Conservation (phyloP, 2,329 filamentous ascomycete species). For the Penicillium sp. region DNA sequence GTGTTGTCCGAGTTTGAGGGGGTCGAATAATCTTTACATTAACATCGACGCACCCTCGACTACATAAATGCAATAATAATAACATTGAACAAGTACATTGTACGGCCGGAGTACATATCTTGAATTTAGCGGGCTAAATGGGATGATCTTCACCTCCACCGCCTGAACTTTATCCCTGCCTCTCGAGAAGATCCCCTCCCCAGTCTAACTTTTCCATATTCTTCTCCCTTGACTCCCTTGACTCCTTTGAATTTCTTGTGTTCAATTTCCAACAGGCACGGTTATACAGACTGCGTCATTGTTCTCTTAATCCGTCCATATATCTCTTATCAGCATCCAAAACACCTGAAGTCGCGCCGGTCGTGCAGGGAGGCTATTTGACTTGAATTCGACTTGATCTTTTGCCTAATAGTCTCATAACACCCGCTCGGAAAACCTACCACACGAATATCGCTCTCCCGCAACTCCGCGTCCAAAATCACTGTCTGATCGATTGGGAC, state of each 20-base stretch:
- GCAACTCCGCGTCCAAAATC: background rate
- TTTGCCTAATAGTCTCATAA: background rate
- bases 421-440: background rate
- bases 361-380: conserved; percentile 19
- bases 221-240: background rate
- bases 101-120: background rate
- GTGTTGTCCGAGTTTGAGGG: background rate
- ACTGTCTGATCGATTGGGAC: background rate
- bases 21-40: background rate
- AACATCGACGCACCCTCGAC: background rate
- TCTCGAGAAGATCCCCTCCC: conserved; percentile 12
- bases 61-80: background rate
- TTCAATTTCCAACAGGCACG: background rate
- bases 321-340: conserved; percentile 2
- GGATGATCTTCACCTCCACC: conserved; percentile 23
- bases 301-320: background rate
- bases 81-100: background rate
- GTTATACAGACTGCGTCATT: background rate
- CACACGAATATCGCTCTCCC: background rate
- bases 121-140: background rate
- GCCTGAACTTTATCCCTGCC: conserved; percentile 24
- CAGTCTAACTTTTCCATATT: background rate
- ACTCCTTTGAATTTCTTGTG: background rate
- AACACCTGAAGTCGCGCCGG: conserved; percentile 18
- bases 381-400: background rate